These are phyloP conservation scores for Phytophthora pinifolia DNA, from an alignment of 352 stramenopile species.

Conservation along the genomic window DNA sequence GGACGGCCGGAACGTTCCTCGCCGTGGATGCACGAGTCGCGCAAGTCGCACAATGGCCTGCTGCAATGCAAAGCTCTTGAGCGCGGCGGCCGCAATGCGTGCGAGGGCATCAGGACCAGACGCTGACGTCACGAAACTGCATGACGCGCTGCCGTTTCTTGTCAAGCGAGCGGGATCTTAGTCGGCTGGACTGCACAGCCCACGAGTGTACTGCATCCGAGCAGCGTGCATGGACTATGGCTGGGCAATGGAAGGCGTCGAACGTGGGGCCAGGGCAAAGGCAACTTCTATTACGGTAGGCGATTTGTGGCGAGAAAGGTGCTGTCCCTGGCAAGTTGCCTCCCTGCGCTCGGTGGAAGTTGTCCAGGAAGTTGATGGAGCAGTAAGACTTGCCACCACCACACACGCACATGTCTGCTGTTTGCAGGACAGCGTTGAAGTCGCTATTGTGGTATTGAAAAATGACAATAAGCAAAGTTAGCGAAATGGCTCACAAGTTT, in stretches of 20 bases:
- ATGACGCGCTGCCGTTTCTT: slow-evolving; percentile 12
- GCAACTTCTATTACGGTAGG: slow-evolving; percentile 13
- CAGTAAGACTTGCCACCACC: background rate
- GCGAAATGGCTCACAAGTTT: too few relatives aligned
- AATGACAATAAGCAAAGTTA: too few relatives aligned
- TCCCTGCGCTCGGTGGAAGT: background rate
- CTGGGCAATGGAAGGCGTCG: slow-evolving; percentile 6
- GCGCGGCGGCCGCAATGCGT: too few relatives aligned
- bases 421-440: too few relatives aligned
- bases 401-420: too few relatives aligned
- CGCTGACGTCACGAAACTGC: slow-evolving; percentile 21
- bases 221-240: too few relatives aligned
- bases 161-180: slow-evolving; percentile 24
- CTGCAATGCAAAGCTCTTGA: background rate
- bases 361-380: background rate
- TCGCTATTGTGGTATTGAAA: too few relatives aligned
- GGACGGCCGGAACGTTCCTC: slow-evolving; percentile 6
- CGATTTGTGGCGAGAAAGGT: slow-evolving; percentile 23
- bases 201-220: background rate
- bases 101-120: background rate
- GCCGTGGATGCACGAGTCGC: background rate
- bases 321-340: background rate
- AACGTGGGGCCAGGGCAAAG: slow-evolving; percentile 5
- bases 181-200: slow-evolving; percentile 2
- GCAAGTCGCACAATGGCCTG: slow-evolving; percentile 7